phyloP scores from a whole-genome alignment of 2,329 filamentous ascomycete genomes.

The Byssothecium circinans region DNA sequence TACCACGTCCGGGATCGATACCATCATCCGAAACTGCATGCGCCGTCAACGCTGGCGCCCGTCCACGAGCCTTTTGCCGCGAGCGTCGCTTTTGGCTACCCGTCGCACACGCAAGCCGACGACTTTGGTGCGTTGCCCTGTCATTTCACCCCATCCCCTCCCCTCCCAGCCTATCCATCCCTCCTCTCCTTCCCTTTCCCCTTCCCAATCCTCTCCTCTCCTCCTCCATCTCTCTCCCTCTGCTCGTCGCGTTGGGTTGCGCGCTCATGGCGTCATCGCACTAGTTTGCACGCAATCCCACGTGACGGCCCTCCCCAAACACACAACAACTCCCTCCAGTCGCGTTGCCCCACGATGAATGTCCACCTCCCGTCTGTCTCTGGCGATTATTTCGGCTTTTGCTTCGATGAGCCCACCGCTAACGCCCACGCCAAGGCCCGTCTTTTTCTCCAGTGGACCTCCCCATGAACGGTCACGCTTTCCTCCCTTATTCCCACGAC shows the following conservation, averaged over 20 bases:
- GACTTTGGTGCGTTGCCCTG: constrained; percentile 6
- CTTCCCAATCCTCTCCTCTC: background rate
- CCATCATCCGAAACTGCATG: constrained; percentile 12
- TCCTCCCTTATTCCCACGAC: constrained; percentile 26
- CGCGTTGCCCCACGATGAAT: constrained; percentile 8
- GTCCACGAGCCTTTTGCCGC: constrained; percentile 9
- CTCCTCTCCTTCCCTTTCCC: background rate
- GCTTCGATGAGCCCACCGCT: constrained; percentile 21
- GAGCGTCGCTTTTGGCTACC: constrained; percentile 9
- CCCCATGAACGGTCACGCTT: constrained; percentile 31
- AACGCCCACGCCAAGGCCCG: constrained; percentile 29
- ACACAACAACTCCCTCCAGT: constrained; percentile 1
- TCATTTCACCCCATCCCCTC: background rate
- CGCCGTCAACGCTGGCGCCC: constrained; percentile 9
- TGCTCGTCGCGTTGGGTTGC: background rate
- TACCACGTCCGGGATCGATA: constrained; percentile 21
- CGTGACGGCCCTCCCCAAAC: constrained; percentile 13
- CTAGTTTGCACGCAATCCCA: constrained; percentile 23
- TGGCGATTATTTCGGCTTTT: constrained; percentile 8
- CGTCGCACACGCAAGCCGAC: constrained; percentile 16
- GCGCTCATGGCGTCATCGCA: constrained; percentile 18
- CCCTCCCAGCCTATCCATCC: background rate
- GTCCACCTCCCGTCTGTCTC: background rate
- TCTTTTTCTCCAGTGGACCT: constrained; percentile 27
- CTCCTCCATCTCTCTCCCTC: background rate